Conservation (phyloP, 257 asterid species). For the Petrea volubilis region DNA sequence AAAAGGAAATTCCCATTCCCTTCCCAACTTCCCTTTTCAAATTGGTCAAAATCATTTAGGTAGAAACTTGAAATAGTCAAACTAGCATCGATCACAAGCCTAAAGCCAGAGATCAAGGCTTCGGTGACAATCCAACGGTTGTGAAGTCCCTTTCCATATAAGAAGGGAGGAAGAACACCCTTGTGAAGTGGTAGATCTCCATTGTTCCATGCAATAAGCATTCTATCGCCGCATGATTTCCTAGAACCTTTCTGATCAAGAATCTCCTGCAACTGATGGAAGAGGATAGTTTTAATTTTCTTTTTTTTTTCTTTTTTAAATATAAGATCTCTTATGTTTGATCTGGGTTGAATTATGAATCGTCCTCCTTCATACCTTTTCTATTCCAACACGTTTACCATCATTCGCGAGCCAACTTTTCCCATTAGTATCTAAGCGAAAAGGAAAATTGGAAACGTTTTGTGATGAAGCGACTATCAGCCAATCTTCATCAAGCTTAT, state of each 20-base stretch:
- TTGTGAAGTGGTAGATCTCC: slow-evolving; percentile 83
- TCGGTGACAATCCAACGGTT: slow-evolving; percentile 77
- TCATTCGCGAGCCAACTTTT: slow-evolving; percentile 55
- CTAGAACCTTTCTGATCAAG: slow-evolving; percentile 28
- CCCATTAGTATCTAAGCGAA: slow-evolving; percentile 55
- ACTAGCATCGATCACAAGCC: slow-evolving; percentile 85
- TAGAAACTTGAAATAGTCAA: slow-evolving; percentile 62
- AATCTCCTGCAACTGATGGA: slow-evolving; percentile 72
- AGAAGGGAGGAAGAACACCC: slow-evolving; percentile 86
- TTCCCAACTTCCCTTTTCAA: slow-evolving; percentile 58
- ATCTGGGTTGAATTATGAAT: slow-evolving; percentile 24
- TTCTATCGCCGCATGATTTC: slow-evolving; percentile 44
- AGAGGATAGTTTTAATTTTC: too few species aligned
- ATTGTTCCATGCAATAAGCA: slow-evolving; percentile 88
- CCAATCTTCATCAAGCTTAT: slow-evolving; percentile 93
- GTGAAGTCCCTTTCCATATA: slow-evolving; percentile 76
- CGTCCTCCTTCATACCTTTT: slow-evolving; percentile 48
- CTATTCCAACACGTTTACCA: slow-evolving; percentile 36
- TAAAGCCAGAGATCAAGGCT: slow-evolving; percentile 71
- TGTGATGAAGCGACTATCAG: slow-evolving; percentile 61
- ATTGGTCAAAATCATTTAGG: slow-evolving; percentile 33
- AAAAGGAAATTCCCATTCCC: slow-evolving; percentile 56
- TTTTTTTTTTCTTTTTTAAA: too few species aligned
- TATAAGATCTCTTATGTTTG: slow-evolving; percentile 11
- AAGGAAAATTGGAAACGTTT: slow-evolving; percentile 54